Evolutionary conservation across 306 rosid genomes (phyloP), one percentile per base, ranked within the genome.

Genomic region (Sicyos edulis): DNA sequence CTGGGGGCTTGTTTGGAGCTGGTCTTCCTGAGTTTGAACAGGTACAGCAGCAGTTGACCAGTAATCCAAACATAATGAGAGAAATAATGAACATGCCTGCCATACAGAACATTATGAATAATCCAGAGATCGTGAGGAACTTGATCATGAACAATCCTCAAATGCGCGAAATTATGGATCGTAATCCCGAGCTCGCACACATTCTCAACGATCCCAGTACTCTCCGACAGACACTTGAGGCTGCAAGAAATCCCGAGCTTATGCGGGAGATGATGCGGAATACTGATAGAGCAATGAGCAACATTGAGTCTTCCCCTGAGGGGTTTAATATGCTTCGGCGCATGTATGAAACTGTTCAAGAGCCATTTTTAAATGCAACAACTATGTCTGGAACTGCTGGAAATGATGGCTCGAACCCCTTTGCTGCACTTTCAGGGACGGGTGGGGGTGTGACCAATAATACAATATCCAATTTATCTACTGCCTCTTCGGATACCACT

Each of bases 211-310:
- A 91, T 87, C 97, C 97, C 40, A 80, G 84, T 74, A 88, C 87
- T 26, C 90, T 91, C 42, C 91, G 89, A 40, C 97, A 88, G 82
- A 88, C 96, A 54, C 88, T 91, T 44, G 97, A 91, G 80, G 95
- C 92, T 60, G 87, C 97, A 55, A 88, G 96, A 78, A 91, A 91
- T 76, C 96, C 97, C 20, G 97, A 91, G 83, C 86, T 88, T 76
- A 88, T 91, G 97, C 96, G 92, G 14, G 97, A 91, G 87, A 91
- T 91, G 92, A 91, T 91, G 97, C 82, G 97, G 64, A 91, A 88
- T 81, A 91, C 91, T 47, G 97, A 91, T 71, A 85, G 97, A 79
- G 96, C 96, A 45, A 91, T 91, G 96, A 91, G 92, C 85, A 91
- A 91, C 80, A 88, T 91, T 70, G 96, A 91, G 81, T 79, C 97